Evolutionary conservation across 768 basidiomycete species (phyloP).

Genomic region (Suillus discolor): DNA sequence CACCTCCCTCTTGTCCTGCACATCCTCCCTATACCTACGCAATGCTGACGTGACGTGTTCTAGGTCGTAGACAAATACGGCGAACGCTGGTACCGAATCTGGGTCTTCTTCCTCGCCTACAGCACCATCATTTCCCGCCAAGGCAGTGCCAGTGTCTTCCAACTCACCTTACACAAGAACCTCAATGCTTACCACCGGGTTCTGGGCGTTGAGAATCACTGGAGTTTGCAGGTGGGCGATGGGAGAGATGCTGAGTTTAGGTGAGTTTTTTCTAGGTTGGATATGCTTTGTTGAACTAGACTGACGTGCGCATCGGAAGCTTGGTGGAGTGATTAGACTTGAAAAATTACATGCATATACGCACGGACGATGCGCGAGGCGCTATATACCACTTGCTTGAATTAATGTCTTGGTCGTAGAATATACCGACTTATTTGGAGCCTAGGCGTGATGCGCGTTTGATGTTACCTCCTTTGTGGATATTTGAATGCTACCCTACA

Average conservation of each 20-base stretch:
- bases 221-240: slow-evolving; percentile 66
- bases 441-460: background rate
- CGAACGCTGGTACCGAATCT: slow-evolving; percentile 79
- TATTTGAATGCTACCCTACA: background rate
- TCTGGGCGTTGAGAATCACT: slow-evolving; percentile 79
- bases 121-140: slow-evolving; percentile 85
- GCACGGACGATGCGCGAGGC: background rate
- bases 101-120: slow-evolving; percentile 97
- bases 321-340: background rate
- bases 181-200: slow-evolving; percentile 93
- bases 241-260: slow-evolving; percentile 16
- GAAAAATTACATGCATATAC: background rate
- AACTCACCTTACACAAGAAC: slow-evolving; percentile 98
- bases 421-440: slow-evolving; percentile 2
- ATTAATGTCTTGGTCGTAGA: slow-evolving; percentile 2
- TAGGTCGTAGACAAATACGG: slow-evolving; percentile 22
- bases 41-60: background rate
- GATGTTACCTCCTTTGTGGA: background rate
- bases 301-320: background rate
- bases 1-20: background rate
- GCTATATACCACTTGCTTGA: slow-evolving; percentile 6
- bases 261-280: background rate
- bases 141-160: slow-evolving; percentile 92
- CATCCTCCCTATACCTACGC: background rate
- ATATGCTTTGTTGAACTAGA: background rate